These are phyloP conservation scores for Trichoderma endophyticum DNA, from an alignment of 2,329 filamentous ascomycete species.

Conservation along the genomic window DNA sequence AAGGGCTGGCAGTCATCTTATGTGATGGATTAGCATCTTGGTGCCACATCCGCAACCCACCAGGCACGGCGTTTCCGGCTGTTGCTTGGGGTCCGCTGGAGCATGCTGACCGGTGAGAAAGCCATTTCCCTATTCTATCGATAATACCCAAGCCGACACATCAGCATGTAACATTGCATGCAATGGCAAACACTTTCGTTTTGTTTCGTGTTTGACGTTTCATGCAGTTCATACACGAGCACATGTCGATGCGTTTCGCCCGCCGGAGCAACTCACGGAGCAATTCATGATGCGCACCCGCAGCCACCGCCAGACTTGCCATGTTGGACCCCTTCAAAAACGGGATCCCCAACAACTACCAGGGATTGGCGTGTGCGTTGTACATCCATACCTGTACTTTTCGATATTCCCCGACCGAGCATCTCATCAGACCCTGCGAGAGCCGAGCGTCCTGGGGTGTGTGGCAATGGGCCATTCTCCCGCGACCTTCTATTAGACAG, in stretches of 20 bases:
- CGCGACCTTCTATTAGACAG: neutral
- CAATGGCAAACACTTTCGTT: neutral
- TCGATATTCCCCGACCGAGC: conserved; percentile 18
- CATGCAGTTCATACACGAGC: neutral
- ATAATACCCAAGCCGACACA: neutral
- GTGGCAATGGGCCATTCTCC: neutral
- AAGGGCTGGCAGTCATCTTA: conserved; percentile 7
- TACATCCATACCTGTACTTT: neutral
- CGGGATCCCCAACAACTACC: neutral
- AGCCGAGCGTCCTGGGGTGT: neutral
- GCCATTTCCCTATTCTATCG: neutral
- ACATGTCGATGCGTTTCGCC: neutral
- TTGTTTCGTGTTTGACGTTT: neutral
- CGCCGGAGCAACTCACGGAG: neutral
- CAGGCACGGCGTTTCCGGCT: conserved; percentile 10
- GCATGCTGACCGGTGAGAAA: conserved; percentile 7
- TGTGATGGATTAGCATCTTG: conserved; percentile 8
- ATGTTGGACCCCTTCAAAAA: neutral
- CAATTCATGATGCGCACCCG: neutral
- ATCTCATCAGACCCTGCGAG: conserved; percentile 3
- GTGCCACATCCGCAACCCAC: conserved; percentile 13
- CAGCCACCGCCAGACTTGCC: neutral
- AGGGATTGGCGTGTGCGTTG: conserved; percentile 11
- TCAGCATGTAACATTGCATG: neutral
- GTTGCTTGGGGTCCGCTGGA: conserved; percentile 8